Evolutionary conservation across 2,329 filamentous ascomycete species (phyloP).

Genomic region (Cladophialophora bantiana): DNA sequence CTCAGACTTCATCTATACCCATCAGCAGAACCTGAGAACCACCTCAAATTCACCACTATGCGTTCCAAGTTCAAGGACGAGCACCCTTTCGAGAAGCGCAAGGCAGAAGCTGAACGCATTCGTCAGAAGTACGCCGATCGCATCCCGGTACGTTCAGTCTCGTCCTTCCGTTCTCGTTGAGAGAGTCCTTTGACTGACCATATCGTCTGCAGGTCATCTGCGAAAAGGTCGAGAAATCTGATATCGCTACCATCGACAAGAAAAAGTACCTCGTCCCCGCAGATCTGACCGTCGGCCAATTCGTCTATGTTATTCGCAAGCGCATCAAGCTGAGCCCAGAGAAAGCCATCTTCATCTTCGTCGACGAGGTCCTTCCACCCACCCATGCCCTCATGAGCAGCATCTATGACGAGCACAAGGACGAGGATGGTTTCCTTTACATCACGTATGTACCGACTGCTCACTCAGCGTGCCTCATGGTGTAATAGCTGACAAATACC

Average conservation of each 20-base stretch:
- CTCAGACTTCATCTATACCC: background rate
- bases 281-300: conserved; percentile 97
- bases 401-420: conserved; percentile 99
- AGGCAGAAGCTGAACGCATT: conserved; percentile 99
- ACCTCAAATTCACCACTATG: conserved; percentile 61
- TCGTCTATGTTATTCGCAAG: conserved; percentile 99
- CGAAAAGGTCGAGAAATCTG: conserved; percentile 99
- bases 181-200: conserved; percentile 28
- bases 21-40: background rate
- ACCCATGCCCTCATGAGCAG: conserved; percentile 98
- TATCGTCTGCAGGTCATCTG: conserved; percentile 79
- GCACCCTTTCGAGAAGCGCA: conserved; percentile 99
- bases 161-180: conserved; percentile 11
- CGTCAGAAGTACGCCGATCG: conserved; percentile 98
- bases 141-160: conserved; percentile 78
- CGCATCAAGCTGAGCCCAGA: conserved; percentile 99
- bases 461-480: background rate
- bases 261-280: conserved; percentile 99
- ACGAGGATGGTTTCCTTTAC: conserved; percentile 88
- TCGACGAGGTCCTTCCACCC: conserved; percentile 95
- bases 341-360: conserved; percentile 99
- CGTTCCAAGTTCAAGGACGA: conserved; percentile 99
- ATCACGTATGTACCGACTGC: conserved; percentile 73
- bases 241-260: conserved; percentile 99
- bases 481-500: conserved; percentile 40